Base-by-base conservation (phyloP, 73 alveolate species). In the Blepharisma japonicum region DNA sequence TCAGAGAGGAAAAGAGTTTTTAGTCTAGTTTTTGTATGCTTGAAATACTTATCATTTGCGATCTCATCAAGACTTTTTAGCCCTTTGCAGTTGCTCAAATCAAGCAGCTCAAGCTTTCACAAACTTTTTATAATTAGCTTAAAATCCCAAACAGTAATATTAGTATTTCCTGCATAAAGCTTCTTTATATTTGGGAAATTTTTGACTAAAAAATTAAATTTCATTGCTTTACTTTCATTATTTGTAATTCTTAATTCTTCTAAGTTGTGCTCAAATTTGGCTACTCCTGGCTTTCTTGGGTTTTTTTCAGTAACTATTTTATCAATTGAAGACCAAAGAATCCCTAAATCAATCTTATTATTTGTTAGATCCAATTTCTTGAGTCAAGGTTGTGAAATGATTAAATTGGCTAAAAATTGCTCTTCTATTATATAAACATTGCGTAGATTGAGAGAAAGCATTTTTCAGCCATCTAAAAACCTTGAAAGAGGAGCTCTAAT, bases 191-290 rank as follows among this genome's bases (percentile, higher is more conserved):
- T 61, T 2, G 74, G 74, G 46, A 18, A 61, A 20, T 14, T 25
- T 18, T n/a, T 25, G 23, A 25, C 74, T 18, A 61, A 25, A 61
- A 39, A n/a, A 9, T 61, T 39, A 5, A 14, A 61, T 2, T 39
- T 39, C 18, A 61, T n/a, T n/a, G 14, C 14, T 14, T 14, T 39
- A 2, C 47, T 61, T 25, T 9, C 18, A 25, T 61, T 61, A 25
- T 61, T 61, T 9, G 74, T 61, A 5, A 61, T 18, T 61, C 74
- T 61, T 14, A 61, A 25, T 61, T 61, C 74, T 61, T 61, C 74
- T 20, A 61, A 48, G 50, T 61, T 8, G 23, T 14, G 23, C 14
- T n/a, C 23, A 2, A 14, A n/a, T 25, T 18, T 32, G 42, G 42
- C 23, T 61, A 8, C 50, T 32, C 42, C 42, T 32, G 42, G 42